These are phyloP conservation scores for Trichoderma pleuroti DNA, from an alignment of 2,329 filamentous ascomycete species.

Conservation along the genomic window DNA sequence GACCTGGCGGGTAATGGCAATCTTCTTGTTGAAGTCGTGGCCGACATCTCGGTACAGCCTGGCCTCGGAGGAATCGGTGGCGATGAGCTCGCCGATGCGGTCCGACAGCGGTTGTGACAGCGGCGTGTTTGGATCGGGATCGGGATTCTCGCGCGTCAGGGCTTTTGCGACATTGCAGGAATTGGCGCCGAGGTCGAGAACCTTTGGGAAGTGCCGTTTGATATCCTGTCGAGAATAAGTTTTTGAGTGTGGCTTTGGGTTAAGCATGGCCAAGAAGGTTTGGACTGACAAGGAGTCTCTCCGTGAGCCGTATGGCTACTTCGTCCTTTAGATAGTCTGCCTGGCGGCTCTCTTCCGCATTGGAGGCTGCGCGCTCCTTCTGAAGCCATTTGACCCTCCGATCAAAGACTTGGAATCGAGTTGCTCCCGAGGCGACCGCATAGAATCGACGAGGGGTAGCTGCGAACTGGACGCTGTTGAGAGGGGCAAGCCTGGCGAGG, in stretches of 20 bases:
- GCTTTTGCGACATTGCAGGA: constrained; percentile 90
- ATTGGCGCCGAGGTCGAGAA: constrained; percentile 91
- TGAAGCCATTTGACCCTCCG: constrained; percentile 82
- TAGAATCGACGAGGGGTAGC: constrained; percentile 52
- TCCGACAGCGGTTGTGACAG: constrained; percentile 63
- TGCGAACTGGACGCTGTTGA: constrained; percentile 19
- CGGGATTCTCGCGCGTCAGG: constrained; percentile 66
- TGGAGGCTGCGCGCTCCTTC: constrained; percentile 75
- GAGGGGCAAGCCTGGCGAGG: constrained; percentile 25
- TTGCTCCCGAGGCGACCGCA: constrained; percentile 73
- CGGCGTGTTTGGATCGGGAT: constrained; percentile 54
- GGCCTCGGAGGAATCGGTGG: constrained; percentile 74
- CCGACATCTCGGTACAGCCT: constrained; percentile 78
- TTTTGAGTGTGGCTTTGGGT: background rate
- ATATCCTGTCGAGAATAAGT: constrained; percentile 63
- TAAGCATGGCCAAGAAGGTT: background rate
- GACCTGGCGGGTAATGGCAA: constrained; percentile 71
- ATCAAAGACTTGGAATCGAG: constrained; percentile 89
- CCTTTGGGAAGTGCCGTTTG: constrained; percentile 78
- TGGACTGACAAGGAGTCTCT: constrained; percentile 69
- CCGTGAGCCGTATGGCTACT: constrained; percentile 77
- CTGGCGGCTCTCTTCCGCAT: constrained; percentile 68
- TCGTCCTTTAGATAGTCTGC: constrained; percentile 94
- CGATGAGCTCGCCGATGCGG: constrained; percentile 70
- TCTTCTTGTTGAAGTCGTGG: constrained; percentile 68